Evolutionary conservation across 176 grass and related monocot genomes (phyloP).

Genomic region (Olyra latifolia): DNA sequence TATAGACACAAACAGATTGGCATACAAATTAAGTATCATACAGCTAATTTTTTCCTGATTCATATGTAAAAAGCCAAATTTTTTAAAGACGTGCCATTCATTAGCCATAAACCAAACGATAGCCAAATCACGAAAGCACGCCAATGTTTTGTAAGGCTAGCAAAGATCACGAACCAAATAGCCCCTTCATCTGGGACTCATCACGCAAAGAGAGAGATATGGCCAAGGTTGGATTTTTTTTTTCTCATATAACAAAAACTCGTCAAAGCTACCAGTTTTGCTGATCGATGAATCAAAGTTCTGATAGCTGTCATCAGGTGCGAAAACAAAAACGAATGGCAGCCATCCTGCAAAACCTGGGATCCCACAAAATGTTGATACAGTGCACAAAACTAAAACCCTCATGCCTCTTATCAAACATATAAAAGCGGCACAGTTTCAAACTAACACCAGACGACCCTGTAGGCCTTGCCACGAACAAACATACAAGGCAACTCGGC

Average conservation of each 20-base stretch:
- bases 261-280: neutral
- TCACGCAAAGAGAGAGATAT: neutral
- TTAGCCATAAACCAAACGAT: too few relatives aligned
- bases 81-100: too few relatives aligned
- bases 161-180: too few relatives aligned
- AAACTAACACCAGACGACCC: neutral
- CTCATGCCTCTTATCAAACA: neutral
- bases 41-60: too few relatives aligned
- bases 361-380: slow-evolving; percentile 29
- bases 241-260: neutral
- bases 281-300: neutral
- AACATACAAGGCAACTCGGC: slow-evolving; percentile 1
- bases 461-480: neutral
- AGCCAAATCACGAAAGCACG: too few relatives aligned
- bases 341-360: slow-evolving; percentile 1
- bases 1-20: too few relatives aligned
- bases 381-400: slow-evolving; percentile 17
- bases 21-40: too few relatives aligned
- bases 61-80: too few relatives aligned
- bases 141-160: too few relatives aligned
- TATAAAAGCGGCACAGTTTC: slow-evolving; percentile 20
- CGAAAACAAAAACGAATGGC: slow-evolving; percentile 22
- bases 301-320: neutral
- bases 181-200: neutral
- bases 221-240: neutral